Base-by-base conservation (phyloP, 2,329 filamentous ascomycete genomes). In the Emmonsiellopsis sp. region DNA sequence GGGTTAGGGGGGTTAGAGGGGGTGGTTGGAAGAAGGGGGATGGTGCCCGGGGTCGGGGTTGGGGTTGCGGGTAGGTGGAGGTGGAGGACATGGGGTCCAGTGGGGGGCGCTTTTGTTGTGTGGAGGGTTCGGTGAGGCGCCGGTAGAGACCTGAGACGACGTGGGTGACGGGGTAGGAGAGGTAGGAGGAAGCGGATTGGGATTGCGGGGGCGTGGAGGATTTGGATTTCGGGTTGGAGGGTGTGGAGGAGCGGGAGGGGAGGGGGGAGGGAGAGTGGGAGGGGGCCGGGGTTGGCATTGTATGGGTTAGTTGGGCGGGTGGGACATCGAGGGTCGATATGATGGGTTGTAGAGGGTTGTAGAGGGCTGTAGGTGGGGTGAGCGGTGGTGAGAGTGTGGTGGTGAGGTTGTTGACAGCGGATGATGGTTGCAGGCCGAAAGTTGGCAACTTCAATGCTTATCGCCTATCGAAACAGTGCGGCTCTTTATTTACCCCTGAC, bases 21-120 rank as follows among this genome's bases (percentile, higher is more conserved):
- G 92, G 92, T 1, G 90, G 89, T 60, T 90, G 86, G 34, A 49
- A 27, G 68, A 95, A 90, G 1, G 89, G 90, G 10, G 86, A 90
- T 6, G 81, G 79, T 51, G 80, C 83, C 59, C 87, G 82, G 53
- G 75, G 73, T 7, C 73, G 74, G 46, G 63, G 81, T 79, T 75
- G 77, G 68, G 57, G 85, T 78, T 51, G 78, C 77, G 59, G 76
- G 74, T 42, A 58, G 58, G 58, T n/a, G 54, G 53, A 62, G 44
- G 43, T 43, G 48, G 42, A 40, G 42, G 42, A 32, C 42, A 32
- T 57, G 27, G 60, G 57, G 40, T 58, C 53, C 13, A 58, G 52
- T 11, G 61, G 55, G 17, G 60, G 53, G 47, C 56, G 44, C 57
- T 33, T 51, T 42, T n/a, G 53, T 48, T 10, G 49, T 9, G 59